A percentile compares a stretch with the other conserved stretches of the same genome.
These are phyloP conservation scores for Phytophthora quininea DNA, from an alignment of 352 stramenopile species.

Conservation along the genomic window DNA sequence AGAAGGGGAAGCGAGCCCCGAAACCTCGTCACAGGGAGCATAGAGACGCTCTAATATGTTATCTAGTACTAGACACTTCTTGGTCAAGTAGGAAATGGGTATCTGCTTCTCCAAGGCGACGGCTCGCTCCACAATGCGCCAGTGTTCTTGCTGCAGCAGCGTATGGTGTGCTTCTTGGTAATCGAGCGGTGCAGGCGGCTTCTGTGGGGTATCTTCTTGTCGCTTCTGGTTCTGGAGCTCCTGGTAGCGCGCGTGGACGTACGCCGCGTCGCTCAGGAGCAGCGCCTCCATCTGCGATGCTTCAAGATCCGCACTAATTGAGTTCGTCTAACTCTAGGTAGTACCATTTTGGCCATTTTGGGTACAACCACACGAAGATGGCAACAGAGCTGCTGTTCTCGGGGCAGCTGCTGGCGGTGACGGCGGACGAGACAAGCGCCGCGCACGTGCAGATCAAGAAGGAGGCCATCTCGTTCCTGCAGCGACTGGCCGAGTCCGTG, in stretches of 20 bases:
- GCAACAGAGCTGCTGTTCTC: conserved; percentile 60
- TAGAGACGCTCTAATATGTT: conserved; percentile 38
- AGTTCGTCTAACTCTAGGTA: not conserved
- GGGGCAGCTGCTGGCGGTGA: conserved; percentile 64
- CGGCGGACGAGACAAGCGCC: conserved; percentile 32
- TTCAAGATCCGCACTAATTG: conserved; percentile 5
- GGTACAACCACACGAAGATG: conserved; percentile 1
- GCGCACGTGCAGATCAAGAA: conserved; percentile 71
- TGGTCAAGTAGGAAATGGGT: conserved; percentile 32
- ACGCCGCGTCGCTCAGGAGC: conserved; percentile 45
- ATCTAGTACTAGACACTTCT: conserved; percentile 50
- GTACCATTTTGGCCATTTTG: not conserved
- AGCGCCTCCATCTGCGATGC: conserved; percentile 60
- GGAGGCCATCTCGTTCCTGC: conserved; percentile 73
- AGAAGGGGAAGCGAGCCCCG: conserved; percentile 20
- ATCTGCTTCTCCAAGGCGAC: conserved; percentile 35
- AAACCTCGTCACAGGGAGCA: conserved; percentile 7
- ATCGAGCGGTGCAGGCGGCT: no score
- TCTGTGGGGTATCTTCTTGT: not conserved
- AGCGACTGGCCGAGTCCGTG: conserved; percentile 69
- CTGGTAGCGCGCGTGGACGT: conserved; percentile 56
- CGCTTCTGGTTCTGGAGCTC: conserved; percentile 36
- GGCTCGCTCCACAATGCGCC: conserved; percentile 23
- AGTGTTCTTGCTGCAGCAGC: conserved; percentile 6
- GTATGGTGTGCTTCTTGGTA: no score